A percentile compares a stretch with the other conserved stretches of the same genome.
Conservation (phyloP, 257 asterid species). For the Rubia yunnanensis region DNA sequence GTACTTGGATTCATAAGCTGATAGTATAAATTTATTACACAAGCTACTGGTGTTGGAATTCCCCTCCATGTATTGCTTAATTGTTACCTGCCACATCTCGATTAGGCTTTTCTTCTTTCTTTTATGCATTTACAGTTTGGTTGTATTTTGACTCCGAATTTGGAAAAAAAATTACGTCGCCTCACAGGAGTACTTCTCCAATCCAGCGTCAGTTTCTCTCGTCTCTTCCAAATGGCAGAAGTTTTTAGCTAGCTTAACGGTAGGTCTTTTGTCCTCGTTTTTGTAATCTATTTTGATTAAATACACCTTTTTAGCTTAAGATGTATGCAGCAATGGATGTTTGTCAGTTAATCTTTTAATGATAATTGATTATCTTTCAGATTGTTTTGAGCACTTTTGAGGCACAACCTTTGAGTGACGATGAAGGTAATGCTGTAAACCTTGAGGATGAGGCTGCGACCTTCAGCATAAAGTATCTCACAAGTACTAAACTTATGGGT, state of each 20-base stretch:
- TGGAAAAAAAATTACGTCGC: conserved; percentile 1
- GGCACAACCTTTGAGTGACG: conserved; percentile 95
- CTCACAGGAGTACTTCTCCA: conserved; percentile 77
- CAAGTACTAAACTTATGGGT: conserved; percentile 96
- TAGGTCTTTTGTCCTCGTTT: conserved; percentile 16
- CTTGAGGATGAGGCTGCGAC: conserved; percentile 84
- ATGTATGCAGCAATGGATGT: background rate
- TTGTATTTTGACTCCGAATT: background rate
- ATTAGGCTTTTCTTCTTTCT: conserved; percentile 4
- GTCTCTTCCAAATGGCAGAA: conserved; percentile 82
- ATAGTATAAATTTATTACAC: background rate
- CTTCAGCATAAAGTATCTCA: conserved; percentile 92
- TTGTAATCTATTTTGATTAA: background rate
- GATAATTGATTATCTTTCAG: conserved; percentile 27
- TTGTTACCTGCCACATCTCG: background rate
- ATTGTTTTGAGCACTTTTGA: conserved; percentile 80
- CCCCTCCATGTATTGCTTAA: background rate
- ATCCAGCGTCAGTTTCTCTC: conserved; percentile 69
- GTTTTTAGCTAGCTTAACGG: conserved; percentile 71
- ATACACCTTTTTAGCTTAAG: background rate
- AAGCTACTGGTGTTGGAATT: background rate
- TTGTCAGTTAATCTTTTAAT: background rate
- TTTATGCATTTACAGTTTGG: conserved; percentile 2
- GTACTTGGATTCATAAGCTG: background rate
- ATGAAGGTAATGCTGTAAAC: conserved; percentile 70